Conservation (phyloP, 805 yeast species). For the Yamadazyma paraphyllophila region DNA sequence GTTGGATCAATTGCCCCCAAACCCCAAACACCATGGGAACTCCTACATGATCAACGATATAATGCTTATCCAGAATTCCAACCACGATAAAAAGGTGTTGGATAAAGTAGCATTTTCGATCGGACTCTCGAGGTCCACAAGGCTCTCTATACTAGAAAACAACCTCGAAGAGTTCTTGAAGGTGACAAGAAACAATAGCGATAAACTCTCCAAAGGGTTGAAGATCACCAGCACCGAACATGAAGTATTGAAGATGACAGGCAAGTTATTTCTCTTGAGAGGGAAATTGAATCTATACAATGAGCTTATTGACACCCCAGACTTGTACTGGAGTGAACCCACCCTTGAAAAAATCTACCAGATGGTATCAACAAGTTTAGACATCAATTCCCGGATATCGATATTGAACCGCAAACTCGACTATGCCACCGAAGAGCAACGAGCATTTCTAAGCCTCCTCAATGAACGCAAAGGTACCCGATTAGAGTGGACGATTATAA, state of each 20-base stretch:
- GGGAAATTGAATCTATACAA: conserved; percentile 84
- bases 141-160: conserved; percentile 75
- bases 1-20: conserved; percentile 22
- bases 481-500: conserved; percentile 85
- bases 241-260: conserved; percentile 68
- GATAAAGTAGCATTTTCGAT: conserved; percentile 89
- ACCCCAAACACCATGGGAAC: conserved; percentile 24
- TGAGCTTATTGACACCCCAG: conserved; percentile 89
- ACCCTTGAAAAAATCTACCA: conserved; percentile 74
- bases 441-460: conserved; percentile 70
- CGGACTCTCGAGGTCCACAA: conserved; percentile 83
- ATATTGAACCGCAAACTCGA: conserved; percentile 84
- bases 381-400: conserved; percentile 71
- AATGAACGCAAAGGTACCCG: conserved; percentile 74
- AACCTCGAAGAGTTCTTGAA: conserved; percentile 67
- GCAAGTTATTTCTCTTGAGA: conserved; percentile 69
- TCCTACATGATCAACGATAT: conserved; percentile 64
- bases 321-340: conserved; percentile 91
- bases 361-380: conserved; percentile 67
- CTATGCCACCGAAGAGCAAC: conserved; percentile 85
- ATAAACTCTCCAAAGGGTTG: conserved; percentile 62
- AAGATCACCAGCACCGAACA: conserved; percentile 44
- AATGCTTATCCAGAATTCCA: conserved; percentile 57
- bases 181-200: conserved; percentile 62
- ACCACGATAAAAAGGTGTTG: conserved; percentile 46